Evolutionary conservation across 2,329 filamentous ascomycete genomes (phyloP).

Genomic region (Fusarium sp.): DNA sequence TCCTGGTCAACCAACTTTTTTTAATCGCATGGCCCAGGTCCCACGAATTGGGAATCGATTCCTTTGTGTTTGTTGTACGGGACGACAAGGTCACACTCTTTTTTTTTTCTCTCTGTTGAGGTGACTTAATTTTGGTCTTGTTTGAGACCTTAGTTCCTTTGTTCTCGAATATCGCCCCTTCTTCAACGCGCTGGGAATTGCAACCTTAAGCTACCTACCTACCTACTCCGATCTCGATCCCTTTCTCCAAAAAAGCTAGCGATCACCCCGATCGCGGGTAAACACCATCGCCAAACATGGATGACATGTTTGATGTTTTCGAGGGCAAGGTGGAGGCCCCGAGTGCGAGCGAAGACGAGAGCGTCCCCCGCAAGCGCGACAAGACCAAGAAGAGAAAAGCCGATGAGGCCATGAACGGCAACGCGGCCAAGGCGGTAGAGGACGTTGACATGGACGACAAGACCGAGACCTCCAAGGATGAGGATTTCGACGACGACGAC

Average conservation of each 20-base stretch:
- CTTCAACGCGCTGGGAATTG: neutral
- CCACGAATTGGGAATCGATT: slow-evolving; percentile 37
- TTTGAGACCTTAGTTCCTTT: neutral
- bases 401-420: slow-evolving; percentile 72
- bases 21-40: slow-evolving; percentile 35
- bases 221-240: slow-evolving; percentile 28
- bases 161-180: neutral
- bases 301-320: slow-evolving; percentile 84
- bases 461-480: slow-evolving; percentile 51
- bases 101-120: slow-evolving; percentile 1
- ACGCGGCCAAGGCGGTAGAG: slow-evolving; percentile 25
- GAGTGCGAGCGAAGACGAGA: slow-evolving; percentile 56
- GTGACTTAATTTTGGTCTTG: slow-evolving; percentile 4
- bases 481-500: slow-evolving; percentile 48
- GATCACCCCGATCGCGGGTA: slow-evolving; percentile 24
- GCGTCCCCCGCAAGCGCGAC: slow-evolving; percentile 58
- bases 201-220: slow-evolving; percentile 5
- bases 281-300: slow-evolving; percentile 59
- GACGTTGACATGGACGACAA: slow-evolving; percentile 52
- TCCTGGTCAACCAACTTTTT: slow-evolving; percentile 38
- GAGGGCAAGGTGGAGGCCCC: slow-evolving; percentile 63
- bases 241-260: slow-evolving; percentile 12
- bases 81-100: slow-evolving; percentile 16
- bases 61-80: slow-evolving; percentile 27
- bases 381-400: slow-evolving; percentile 86